Conservation (phyloP, 768 basidiomycete species). For the Hemileccinum rubropunctum region DNA sequence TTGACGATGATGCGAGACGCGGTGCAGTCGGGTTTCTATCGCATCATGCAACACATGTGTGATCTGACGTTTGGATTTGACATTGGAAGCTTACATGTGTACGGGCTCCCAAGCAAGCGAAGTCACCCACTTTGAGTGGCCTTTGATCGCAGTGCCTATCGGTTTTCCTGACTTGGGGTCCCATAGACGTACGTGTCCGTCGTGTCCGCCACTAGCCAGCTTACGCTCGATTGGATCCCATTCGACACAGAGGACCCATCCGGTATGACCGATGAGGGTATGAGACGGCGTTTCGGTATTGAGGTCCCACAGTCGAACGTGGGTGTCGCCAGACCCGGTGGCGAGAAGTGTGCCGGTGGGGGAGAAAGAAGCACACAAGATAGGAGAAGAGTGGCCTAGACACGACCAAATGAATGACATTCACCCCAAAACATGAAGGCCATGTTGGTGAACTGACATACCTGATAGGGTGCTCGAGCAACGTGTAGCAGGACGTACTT, state of each 20-base stretch:
- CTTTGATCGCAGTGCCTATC: slow-evolving; percentile 84
- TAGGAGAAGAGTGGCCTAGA: slow-evolving; percentile 86
- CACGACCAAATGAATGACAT: slow-evolving; percentile 3
- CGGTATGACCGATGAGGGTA: slow-evolving; percentile 83
- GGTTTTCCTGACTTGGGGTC: slow-evolving; percentile 89
- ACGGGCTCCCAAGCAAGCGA: slow-evolving; percentile 95
- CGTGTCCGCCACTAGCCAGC: slow-evolving; percentile 91
- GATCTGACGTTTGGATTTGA: not conserved
- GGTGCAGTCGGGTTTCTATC: slow-evolving; percentile 72
- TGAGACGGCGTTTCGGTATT: slow-evolving; percentile 90
- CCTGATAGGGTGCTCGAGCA: slow-evolving; percentile 92
- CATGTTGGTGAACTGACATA: slow-evolving; percentile 30
- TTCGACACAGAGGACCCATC: slow-evolving; percentile 96
- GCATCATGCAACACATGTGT: slow-evolving; percentile 3
- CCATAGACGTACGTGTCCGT: slow-evolving; percentile 92
- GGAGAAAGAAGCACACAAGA: slow-evolving; percentile 93
- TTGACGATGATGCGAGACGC: slow-evolving; percentile 91
- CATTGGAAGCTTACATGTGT: slow-evolving; percentile 61
- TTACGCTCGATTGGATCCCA: slow-evolving; percentile 94
- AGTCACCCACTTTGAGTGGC: slow-evolving; percentile 96
- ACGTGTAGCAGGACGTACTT: slow-evolving; percentile 88
- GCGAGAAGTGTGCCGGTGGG: slow-evolving; percentile 90
- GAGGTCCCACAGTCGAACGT: slow-evolving; percentile 91
- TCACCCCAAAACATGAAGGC: slow-evolving; percentile 1
- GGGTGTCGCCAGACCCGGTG: slow-evolving; percentile 94